phyloP scores from a whole-genome alignment of 1,139 yeast species.

The Debaryomyces fabryi region DNA sequence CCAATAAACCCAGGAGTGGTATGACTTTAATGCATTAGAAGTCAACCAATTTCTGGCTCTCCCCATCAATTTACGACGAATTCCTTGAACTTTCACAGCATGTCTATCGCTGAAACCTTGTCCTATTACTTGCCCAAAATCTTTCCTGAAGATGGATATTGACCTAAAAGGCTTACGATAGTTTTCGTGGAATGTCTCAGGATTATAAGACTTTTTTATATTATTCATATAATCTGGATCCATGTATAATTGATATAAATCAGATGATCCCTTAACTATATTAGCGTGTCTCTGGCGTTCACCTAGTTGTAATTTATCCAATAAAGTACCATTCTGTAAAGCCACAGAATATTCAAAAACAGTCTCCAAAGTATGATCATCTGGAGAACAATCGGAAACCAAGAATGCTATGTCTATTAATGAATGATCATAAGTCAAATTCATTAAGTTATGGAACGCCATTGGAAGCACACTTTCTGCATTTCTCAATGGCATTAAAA shows the following conservation, averaged over 20 bases:
- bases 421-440: conserved; percentile 80
- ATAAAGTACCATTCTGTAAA: conserved; percentile 69
- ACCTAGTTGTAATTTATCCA: conserved; percentile 48
- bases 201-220: conserved; percentile 60
- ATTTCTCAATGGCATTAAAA: conserved; percentile 78
- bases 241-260: conserved; percentile 71
- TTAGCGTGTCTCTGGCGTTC: conserved; percentile 34
- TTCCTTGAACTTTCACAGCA: conserved; percentile 88
- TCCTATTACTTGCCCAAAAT: conserved; percentile 82
- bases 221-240: conserved; percentile 61
- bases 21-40: conserved; percentile 73
- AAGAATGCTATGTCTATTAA: conserved; percentile 82
- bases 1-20: conserved; percentile 96
- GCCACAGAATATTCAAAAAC: conserved; percentile 67
- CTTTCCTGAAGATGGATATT: conserved; percentile 75
- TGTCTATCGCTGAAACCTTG: conserved; percentile 91
- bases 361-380: conserved; percentile 71
- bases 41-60: conserved; percentile 89
- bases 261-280: conserved; percentile 53
- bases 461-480: conserved; percentile 80
- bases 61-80: conserved; percentile 85
- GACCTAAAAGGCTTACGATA: conserved; percentile 74
- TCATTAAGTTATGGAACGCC: conserved; percentile 84
- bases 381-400: conserved; percentile 80
- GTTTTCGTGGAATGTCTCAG: conserved; percentile 57